Evolutionary conservation across 1,284 basidiomycete genomes (phyloP), one percentile per base, ranked within the genome.

Genomic region (Coniophora puteana): DNA sequence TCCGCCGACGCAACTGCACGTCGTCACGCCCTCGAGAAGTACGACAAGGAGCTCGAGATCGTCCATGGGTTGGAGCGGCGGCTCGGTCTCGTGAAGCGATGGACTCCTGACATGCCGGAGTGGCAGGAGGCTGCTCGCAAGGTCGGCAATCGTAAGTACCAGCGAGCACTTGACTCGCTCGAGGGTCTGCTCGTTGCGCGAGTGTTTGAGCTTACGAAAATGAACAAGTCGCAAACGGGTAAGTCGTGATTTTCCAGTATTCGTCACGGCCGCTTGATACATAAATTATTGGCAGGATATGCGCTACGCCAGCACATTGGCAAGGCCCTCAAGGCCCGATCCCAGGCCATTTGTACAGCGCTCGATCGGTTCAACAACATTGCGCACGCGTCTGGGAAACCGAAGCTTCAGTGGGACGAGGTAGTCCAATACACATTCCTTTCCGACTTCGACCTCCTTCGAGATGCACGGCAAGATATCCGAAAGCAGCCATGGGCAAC

Each of bases 361-460:
- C 36, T 61, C 23, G 43, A 52, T 13, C 27, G 26, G 13, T 63
- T 60, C 41, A 65, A 65, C 37, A 31, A n/a, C 8, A 50, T 54
- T 4, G 60, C 58, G 6, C 17, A 17, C 2, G 31, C 36, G 8
- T 31, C 62, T 1, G 31, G 33, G 8, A 63, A 61, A 3, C 53
- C 61, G 4, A 47, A 50, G 1, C 44, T 68, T 17, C 51, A 61
- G 12, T 59, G 58, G 54, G 8, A 36, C 7, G 38, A 54, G 18
- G 55, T 65, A 5, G 51, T 54, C 1, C 48, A 61, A 8, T 63
- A 61, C 46, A 39, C 43, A 4, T 65, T 65, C 33, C 46, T 68
- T 4, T 59, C 54, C 6, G 59, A 70, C 24, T 67, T 69, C 43
- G 47, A 50, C n/a, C 53, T 69, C 1, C 53, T 70, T 1, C 48